A percentile compares a stretch with the other conserved stretches of the same genome.
Conservation (phyloP, 768 basidiomycete genomes). For the Agaricus blazei region DNA sequence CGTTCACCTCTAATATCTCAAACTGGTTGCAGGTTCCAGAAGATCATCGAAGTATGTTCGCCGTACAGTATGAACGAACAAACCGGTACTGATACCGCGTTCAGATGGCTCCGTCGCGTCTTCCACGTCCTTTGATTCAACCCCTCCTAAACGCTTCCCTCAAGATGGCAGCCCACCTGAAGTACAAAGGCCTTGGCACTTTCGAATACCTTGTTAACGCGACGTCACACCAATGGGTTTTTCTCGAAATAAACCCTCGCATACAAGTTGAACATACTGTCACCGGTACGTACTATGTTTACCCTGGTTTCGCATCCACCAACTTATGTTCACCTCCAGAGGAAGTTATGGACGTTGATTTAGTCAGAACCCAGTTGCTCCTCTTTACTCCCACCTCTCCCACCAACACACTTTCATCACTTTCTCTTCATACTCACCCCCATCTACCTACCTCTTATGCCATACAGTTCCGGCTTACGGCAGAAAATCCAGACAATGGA, state of each 20-base stretch:
- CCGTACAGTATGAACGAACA: too few relatives aligned
- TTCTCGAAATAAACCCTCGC: conserved; percentile 89
- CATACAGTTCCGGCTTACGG: conserved; percentile 85
- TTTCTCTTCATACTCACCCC: conserved; percentile 64
- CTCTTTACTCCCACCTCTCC: conserved; percentile 49
- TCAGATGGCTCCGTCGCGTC: conserved; percentile 67
- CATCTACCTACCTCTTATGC: conserved; percentile 70
- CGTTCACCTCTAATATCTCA: neutral
- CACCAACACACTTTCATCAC: conserved; percentile 64
- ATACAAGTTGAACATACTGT: conserved; percentile 94
- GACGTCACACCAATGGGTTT: conserved; percentile 73
- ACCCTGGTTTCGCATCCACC: neutral
- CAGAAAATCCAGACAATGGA: conserved; percentile 70
- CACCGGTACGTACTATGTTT: conserved; percentile 46
- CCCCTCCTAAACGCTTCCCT: conserved; percentile 71
- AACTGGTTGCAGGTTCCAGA: conserved; percentile 50
- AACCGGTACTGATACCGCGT: neutral
- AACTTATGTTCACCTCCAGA: conserved; percentile 35
- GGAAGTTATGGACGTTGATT: conserved; percentile 86
- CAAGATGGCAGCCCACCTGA: conserved; percentile 70
- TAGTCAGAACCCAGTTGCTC: conserved; percentile 85
- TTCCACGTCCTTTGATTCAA: conserved; percentile 62
- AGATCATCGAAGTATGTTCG: conserved; percentile 70
- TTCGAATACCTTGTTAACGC: conserved; percentile 82
- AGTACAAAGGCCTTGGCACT: conserved; percentile 83